Conservation (phyloP, 306 rosid species). For the Oxytropis ochrocephala region DNA sequence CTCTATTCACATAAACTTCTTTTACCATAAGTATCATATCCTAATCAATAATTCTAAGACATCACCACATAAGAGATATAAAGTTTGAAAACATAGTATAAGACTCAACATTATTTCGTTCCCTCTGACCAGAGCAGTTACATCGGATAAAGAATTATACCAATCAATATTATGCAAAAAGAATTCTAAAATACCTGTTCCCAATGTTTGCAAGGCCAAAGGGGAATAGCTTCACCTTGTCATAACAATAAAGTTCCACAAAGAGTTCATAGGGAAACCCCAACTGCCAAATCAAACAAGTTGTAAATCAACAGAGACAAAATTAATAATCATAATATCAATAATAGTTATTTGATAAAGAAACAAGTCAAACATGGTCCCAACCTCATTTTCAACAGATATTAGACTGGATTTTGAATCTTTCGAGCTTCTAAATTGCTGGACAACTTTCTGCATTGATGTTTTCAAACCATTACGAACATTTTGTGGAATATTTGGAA, state of each 20-base stretch:
- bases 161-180: constrained; percentile 14
- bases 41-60: neutral
- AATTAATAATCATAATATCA: neutral
- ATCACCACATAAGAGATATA: neutral
- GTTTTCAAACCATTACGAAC: constrained; percentile 58
- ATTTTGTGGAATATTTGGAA: constrained; percentile 45
- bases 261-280: constrained; percentile 61
- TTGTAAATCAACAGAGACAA: constrained; percentile 18
- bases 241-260: constrained; percentile 47
- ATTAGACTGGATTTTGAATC: constrained; percentile 32
- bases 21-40: neutral
- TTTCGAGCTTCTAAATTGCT: constrained; percentile 64
- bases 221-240: constrained; percentile 53
- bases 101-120: neutral
- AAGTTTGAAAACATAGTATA: constrained; percentile 9
- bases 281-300: constrained; percentile 40
- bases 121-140: neutral
- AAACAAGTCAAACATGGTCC: constrained; percentile 19
- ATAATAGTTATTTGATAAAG: constrained; percentile 1
- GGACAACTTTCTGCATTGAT: constrained; percentile 63
- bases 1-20: neutral
- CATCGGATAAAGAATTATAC: constrained; percentile 8
- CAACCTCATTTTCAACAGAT: constrained; percentile 45
- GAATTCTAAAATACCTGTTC: constrained; percentile 52
- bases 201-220: constrained; percentile 79